Evolutionary conservation across 2,329 filamentous ascomycete genomes (phyloP).

Genomic region (Pseudogymnoascus verrucosus): DNA sequence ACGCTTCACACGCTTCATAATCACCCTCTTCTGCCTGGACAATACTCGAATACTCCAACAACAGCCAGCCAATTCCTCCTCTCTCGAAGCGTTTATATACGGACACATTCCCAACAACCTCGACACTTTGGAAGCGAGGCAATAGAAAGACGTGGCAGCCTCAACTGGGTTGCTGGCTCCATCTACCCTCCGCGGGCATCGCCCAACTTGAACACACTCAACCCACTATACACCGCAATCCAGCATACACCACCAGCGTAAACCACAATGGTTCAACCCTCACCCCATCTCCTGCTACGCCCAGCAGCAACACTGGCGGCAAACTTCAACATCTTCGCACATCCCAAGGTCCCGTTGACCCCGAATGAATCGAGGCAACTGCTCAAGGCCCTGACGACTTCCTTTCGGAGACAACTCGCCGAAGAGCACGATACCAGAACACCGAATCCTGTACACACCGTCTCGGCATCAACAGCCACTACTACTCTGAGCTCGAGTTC

Average conservation of each 20-base stretch:
- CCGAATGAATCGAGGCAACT: conserved; percentile 51
- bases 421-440: conserved; percentile 37
- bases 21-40: background rate
- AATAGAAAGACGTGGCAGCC: background rate
- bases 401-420: conserved; percentile 56
- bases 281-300: conserved; percentile 38
- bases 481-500: conserved; percentile 15
- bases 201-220: background rate
- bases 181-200: background rate
- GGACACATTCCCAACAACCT: background rate
- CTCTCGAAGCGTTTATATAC: background rate
- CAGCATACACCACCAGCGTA: background rate
- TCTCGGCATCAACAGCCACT: conserved; percentile 13
- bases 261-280: conserved; percentile 41
- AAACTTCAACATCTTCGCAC: conserved; percentile 44
- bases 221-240: background rate
- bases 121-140: background rate
- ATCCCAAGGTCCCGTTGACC: conserved; percentile 43
- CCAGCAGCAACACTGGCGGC: conserved; percentile 35
- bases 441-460: conserved; percentile 24
- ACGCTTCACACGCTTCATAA: background rate
- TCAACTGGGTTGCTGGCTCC: background rate
- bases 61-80: background rate
- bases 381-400: conserved; percentile 51
- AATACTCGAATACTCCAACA: background rate